These are phyloP conservation scores for Zizania latifolia DNA, from an alignment of 176 grass and related monocot genomes.

Conservation along the genomic window DNA sequence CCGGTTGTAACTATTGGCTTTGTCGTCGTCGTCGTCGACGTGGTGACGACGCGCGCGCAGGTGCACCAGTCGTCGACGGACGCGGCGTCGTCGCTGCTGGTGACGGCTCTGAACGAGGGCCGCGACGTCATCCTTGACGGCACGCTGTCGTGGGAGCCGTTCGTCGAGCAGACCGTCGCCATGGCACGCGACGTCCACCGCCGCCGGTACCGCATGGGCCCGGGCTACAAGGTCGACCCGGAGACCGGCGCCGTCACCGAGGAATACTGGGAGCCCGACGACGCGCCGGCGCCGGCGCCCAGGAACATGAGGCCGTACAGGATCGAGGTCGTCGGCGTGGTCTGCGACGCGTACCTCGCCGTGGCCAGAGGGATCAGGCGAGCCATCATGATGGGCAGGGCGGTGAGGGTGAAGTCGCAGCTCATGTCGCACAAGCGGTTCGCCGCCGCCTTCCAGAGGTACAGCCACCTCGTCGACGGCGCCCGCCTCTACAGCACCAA, in stretches of 20 bases:
- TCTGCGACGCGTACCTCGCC: constrained; percentile 55
- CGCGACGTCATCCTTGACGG: constrained; percentile 83
- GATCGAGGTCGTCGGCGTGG: constrained; percentile 48
- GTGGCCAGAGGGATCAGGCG: constrained; percentile 50
- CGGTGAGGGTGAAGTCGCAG: constrained; percentile 64
- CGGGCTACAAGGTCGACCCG: constrained; percentile 53
- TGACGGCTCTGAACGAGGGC: constrained; percentile 75
- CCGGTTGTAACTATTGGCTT: too few species aligned
- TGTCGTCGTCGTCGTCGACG: too few species aligned
- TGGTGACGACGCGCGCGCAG: constrained; percentile 31
- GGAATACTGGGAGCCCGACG: constrained; percentile 61
- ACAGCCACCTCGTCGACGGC: constrained; percentile 51
- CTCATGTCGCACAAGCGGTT: constrained; percentile 64
- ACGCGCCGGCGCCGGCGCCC: not conserved
- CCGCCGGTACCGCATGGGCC: constrained; percentile 69
- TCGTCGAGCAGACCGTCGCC: constrained; percentile 61
- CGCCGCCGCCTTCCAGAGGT: constrained; percentile 47
- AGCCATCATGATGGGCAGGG: constrained; percentile 60
- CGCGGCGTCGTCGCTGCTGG: constrained; percentile 72
- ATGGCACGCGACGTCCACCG: constrained; percentile 65
- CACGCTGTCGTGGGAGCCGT: constrained; percentile 78
- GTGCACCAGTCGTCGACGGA: constrained; percentile 73
- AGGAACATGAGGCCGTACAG: constrained; percentile 35
- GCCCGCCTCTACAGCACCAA: constrained; percentile 66
- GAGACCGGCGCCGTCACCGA: constrained; percentile 45